Evolutionary conservation across 2,329 filamentous ascomycete genomes (phyloP).

Genomic region (Lachnellula willkommii): DNA sequence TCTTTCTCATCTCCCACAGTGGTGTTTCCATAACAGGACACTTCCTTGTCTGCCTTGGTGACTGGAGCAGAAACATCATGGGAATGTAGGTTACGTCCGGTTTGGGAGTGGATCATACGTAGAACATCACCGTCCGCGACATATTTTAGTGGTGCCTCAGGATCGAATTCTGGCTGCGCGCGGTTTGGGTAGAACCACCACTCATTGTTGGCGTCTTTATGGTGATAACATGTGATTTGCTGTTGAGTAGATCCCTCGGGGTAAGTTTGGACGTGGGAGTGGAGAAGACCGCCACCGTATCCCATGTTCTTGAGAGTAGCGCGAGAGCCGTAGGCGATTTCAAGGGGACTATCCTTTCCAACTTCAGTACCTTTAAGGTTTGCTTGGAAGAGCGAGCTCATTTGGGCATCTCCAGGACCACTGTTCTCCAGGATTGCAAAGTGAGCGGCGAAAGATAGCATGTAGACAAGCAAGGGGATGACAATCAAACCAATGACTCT

Average conservation of each 20-base stretch:
- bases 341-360: constrained; percentile 87
- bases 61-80: constrained; percentile 85
- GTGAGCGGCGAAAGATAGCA: constrained; percentile 92
- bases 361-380: constrained; percentile 92
- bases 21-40: constrained; percentile 91
- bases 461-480: constrained; percentile 84
- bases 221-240: constrained; percentile 98
- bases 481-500: constrained; percentile 83
- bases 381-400: constrained; percentile 98
- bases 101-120: constrained; percentile 89
- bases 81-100: constrained; percentile 93
- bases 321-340: constrained; percentile 82
- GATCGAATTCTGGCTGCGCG: constrained; percentile 64
- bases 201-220: constrained; percentile 99
- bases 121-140: constrained; percentile 73
- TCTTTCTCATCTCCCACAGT: constrained; percentile 97
- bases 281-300: constrained; percentile 90
- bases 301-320: constrained; percentile 99
- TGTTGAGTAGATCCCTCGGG: constrained; percentile 91
- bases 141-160: constrained; percentile 65
- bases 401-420: constrained; percentile 96
- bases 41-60: constrained; percentile 84
- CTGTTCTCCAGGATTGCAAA: constrained; percentile 91
- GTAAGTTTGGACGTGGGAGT: constrained; percentile 94
- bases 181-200: constrained; percentile 99